Percentiles rank a stretch among this genome's conserved stretches.
Evolutionary conservation across 768 basidiomycete genomes (phyloP).

Genomic region (Auricularia auricula-judae): DNA sequence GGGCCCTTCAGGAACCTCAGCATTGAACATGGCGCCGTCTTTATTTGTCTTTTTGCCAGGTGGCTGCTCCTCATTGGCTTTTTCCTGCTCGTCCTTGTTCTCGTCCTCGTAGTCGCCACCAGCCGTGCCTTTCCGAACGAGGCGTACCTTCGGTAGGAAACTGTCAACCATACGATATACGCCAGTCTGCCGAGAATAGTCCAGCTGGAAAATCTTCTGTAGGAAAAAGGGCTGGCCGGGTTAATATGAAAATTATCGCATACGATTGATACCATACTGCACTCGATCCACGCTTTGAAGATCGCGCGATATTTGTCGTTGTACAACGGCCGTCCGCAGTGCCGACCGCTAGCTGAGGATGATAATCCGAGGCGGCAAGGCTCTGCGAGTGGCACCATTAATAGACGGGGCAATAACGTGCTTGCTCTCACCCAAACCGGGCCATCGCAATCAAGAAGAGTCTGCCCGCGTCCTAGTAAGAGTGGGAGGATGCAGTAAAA

Average conservation of each 20-base stretch:
- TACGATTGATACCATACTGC: conserved; percentile 17
- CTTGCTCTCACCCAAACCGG: conserved; percentile 58
- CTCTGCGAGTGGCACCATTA: conserved; percentile 23
- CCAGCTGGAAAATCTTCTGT: conserved; percentile 76
- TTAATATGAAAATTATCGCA: too few relatives aligned
- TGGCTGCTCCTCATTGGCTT: too few relatives aligned
- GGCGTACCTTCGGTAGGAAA: conserved; percentile 55
- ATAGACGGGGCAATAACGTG: too few relatives aligned
- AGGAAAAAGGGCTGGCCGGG: conserved; percentile 54
- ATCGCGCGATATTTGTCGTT: conserved; percentile 61
- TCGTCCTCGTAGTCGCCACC: neutral
- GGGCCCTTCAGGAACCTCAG: conserved; percentile 8
- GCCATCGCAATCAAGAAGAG: conserved; percentile 61
- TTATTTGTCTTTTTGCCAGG: too few relatives aligned
- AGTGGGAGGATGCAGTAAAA: conserved; percentile 59
- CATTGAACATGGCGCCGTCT: too few relatives aligned
- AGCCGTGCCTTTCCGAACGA: neutral
- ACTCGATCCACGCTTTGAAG: conserved; percentile 57
- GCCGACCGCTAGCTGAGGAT: conserved; percentile 74
- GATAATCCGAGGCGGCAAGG: conserved; percentile 68
- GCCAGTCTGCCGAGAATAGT: conserved; percentile 65
- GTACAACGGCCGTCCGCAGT: conserved; percentile 74
- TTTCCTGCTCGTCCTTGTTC: neutral
- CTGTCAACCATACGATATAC: conserved; percentile 85
- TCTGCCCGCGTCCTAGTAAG: conserved; percentile 64